Percentiles rank a stretch among this genome's conserved stretches.
Conservation (phyloP, 2,329 filamentous ascomycete species). For the Coleophoma crateriformis region DNA sequence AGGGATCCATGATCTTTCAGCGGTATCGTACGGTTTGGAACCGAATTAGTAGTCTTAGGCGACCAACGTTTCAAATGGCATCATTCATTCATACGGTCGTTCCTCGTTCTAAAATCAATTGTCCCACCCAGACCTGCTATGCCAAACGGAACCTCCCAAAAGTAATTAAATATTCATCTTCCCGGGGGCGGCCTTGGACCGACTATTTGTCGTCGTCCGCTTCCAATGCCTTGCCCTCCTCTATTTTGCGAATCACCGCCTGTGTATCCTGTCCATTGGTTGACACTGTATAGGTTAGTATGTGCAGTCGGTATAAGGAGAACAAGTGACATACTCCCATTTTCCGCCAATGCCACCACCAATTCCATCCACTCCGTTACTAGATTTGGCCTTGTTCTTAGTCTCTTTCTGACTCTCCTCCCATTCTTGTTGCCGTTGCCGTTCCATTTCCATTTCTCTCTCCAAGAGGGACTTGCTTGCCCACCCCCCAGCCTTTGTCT, state of each 20-base stretch:
- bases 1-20: too few relatives aligned
- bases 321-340: constrained; percentile 62
- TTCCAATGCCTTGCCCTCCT: constrained; percentile 60
- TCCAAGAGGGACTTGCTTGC: constrained; percentile 50
- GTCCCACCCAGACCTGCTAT: not conserved
- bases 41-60: too few relatives aligned
- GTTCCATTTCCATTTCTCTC: constrained; percentile 55
- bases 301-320: too few relatives aligned
- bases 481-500: constrained; percentile 47
- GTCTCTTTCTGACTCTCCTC: constrained; percentile 65
- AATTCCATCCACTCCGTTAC: constrained; percentile 51
- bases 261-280: constrained; percentile 58
- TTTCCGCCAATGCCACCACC: constrained; percentile 61
- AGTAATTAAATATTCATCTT: constrained; percentile 2
- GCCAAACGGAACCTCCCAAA: not conserved
- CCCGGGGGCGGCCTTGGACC: constrained; percentile 63
- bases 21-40: too few relatives aligned
- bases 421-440: constrained; percentile 58
- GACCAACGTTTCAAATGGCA: too few relatives aligned
- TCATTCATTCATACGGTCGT: too few relatives aligned
- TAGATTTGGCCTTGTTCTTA: constrained; percentile 39
- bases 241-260: constrained; percentile 72
- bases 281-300: constrained; percentile 9
- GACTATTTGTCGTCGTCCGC: constrained; percentile 71
- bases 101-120: not conserved